Evolutionary conservation across 345 rosid species (phyloP).

Genomic region (Salix viminalis): DNA sequence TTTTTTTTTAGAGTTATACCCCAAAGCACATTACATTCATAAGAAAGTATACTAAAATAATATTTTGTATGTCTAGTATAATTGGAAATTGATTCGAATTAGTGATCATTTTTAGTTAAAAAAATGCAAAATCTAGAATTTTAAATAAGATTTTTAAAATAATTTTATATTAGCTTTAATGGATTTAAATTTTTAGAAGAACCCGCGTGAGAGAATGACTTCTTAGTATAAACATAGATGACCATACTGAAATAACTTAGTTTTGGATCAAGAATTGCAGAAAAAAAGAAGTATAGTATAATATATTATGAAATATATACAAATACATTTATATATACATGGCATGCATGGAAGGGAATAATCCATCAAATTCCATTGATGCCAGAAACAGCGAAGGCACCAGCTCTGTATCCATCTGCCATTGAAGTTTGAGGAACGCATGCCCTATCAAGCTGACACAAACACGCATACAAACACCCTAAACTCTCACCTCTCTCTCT

Average conservation of each 20-base stretch:
- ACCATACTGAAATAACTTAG: background rate
- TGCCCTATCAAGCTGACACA: constrained; percentile 39
- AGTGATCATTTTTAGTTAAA: too few relatives aligned
- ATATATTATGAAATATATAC: too few relatives aligned
- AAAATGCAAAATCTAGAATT: too few relatives aligned
- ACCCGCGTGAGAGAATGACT: too few relatives aligned
- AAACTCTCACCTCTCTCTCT: background rate
- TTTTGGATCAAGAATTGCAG: background rate
- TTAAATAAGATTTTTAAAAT: too few relatives aligned
- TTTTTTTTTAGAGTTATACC: constrained; percentile 17
- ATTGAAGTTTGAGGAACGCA: constrained; percentile 33
- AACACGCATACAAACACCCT: constrained; percentile 6
- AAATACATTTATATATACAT: too few relatives aligned
- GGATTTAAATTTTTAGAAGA: too few relatives aligned
- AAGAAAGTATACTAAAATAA: background rate
- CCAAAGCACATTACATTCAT: background rate
- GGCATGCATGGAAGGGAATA: background rate
- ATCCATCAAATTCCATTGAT: background rate
- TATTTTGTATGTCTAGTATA: background rate
- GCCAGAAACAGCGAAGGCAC: constrained; percentile 15
- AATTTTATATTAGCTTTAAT: too few relatives aligned
- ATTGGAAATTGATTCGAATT: background rate
- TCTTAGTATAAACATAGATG: too few relatives aligned
- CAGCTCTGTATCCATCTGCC: background rate
- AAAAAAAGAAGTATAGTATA: background rate